Base-by-base conservation (phyloP, 441 rosid species). In the Codiaeum variegatum region DNA sequence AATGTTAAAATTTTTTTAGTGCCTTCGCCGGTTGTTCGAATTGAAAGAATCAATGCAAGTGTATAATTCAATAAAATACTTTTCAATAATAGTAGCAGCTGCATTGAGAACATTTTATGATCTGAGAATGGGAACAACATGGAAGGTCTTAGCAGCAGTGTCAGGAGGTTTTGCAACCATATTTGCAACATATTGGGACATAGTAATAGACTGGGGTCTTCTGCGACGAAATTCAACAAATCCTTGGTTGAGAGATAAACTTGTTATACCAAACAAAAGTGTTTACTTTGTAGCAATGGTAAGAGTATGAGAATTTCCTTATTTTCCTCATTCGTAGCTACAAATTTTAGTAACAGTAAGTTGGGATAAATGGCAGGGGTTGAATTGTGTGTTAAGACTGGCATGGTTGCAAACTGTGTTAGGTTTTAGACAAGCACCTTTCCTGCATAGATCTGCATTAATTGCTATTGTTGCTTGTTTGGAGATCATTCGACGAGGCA, bases 401-500 rank as follows among this genome's bases (percentile, higher is more conserved):
- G 96, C 96, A 15, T 93, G 98, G 97, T 87, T 88, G 90, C 91
- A 85, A 79, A 73, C 91, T 2, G 90, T 91, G 42, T 76, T 93
- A 36, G 95, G 88, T n/a, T 77, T 86, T 23, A 88, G 72, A 74
- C 79, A 81, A 29, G 78, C 84, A 44, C 88, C 91, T 4, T 82
- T 82, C 79, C 70, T 93, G 73, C 98, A 86, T 42, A 64, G 69
- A 63, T 84, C 81, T 76, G 94, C 90, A 62, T 72, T 93, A 68
- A 76, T 51, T 69, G 89, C 88, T 55, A 70, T 89, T 66, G 76
- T 93, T 74, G 87, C 84, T 6, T 46, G 86, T 79, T 80, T 91
- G 75, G 98, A 93, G 86, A 91, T 91, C 66, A 49, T 91, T 65
- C 91, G 98, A 15, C 93, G 97, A 15, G 97, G 98, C 64, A 88